Evolutionary conservation across 208 protist genomes (phyloP), one percentile per base, ranked within the genome.

Genomic region (Acanthamoeba divionensis): DNA sequence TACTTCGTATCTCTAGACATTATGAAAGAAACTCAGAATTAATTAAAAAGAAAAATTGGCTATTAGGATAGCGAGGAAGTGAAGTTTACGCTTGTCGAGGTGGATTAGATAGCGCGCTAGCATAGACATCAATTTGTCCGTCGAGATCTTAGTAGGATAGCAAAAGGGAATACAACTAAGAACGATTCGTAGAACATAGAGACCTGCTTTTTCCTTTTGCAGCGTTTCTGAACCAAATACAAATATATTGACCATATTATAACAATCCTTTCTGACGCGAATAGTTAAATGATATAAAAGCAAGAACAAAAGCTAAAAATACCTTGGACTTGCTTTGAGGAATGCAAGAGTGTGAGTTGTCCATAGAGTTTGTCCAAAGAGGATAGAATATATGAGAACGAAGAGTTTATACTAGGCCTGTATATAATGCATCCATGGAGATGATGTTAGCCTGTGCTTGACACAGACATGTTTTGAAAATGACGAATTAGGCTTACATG

Each of bases 321-420:
- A 62, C 73, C 73, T 83, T 83, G 73, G 8, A 38, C 24, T 62
- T 83, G 73, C 29, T 83, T 83, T 29, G 50, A 62, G 7, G 73
- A 62, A 33, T 83, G 73, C 21, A 62, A 54, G 6, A 83, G 73
- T 8, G 73, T 83, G 48, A 83, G 44, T 4, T 83, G 67, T 45
- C 67, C 73, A 54, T 38, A 83, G 7, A 62, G 31, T 26, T 83
- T 83, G 29, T 83, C 73, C 5, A 83, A 54, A 26, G 47, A 65
- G 48, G 48, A 44, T 9, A 83, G 73, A 62, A 83, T 83, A 38
- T 18, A 31, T n/a, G 50, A 83, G 33, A 83, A 83, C 36, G 36
- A 83, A 63, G 47, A 63, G 24, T 83, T 83, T 26, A 83, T 83
- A 15, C 50, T 83, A n/a, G 44, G 44, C 73, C 73, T 83, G 67